These are phyloP conservation scores for Russula lepida DNA, from an alignment of 768 basidiomycete genomes.

Conservation along the genomic window DNA sequence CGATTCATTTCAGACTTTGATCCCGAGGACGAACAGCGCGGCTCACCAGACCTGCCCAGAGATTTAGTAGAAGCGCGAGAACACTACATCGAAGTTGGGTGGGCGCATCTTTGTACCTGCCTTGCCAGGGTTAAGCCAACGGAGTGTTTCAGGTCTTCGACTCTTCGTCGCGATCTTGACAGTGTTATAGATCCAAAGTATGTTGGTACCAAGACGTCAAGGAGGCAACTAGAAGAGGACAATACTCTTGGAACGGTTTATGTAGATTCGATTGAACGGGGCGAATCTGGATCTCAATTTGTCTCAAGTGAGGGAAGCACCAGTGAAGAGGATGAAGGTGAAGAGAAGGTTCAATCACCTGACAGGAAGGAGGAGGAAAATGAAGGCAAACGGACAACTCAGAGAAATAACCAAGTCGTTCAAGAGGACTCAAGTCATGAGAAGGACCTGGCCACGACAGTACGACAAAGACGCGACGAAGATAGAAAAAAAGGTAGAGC, in stretches of 20 bases:
- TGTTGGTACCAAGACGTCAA: slow-evolving; percentile 54
- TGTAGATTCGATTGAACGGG: slow-evolving; percentile 23
- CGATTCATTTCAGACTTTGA: slow-evolving; percentile 31
- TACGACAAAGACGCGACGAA: slow-evolving; percentile 54
- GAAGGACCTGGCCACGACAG: slow-evolving; percentile 42
- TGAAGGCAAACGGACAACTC: slow-evolving; percentile 13
- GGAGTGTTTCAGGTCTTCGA: slow-evolving; percentile 46
- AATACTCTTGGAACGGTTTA: slow-evolving; percentile 25
- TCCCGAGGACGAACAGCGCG: slow-evolving; percentile 33
- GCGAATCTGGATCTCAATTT: slow-evolving; percentile 16
- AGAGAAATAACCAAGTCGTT: neutral
- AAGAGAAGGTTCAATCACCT: slow-evolving; percentile 21
- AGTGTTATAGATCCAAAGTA: slow-evolving; percentile 74
- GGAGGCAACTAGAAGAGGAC: slow-evolving; percentile 47
- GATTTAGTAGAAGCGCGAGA: slow-evolving; percentile 40
- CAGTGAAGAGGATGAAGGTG: slow-evolving; percentile 11
- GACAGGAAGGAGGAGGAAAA: slow-evolving; percentile 23
- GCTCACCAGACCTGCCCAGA: slow-evolving; percentile 23
- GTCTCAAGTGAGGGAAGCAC: slow-evolving; percentile 1
- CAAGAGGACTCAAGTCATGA: slow-evolving; percentile 21
- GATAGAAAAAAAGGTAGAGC: slow-evolving; percentile 79
- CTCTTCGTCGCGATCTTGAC: slow-evolving; percentile 55
- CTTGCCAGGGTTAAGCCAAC: neutral
- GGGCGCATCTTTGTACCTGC: slow-evolving; percentile 23
- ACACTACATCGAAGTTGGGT: slow-evolving; percentile 87